These are phyloP conservation scores for Trichoderma sp. DNA, from an alignment of 2,329 filamentous ascomycete species.

Conservation along the genomic window DNA sequence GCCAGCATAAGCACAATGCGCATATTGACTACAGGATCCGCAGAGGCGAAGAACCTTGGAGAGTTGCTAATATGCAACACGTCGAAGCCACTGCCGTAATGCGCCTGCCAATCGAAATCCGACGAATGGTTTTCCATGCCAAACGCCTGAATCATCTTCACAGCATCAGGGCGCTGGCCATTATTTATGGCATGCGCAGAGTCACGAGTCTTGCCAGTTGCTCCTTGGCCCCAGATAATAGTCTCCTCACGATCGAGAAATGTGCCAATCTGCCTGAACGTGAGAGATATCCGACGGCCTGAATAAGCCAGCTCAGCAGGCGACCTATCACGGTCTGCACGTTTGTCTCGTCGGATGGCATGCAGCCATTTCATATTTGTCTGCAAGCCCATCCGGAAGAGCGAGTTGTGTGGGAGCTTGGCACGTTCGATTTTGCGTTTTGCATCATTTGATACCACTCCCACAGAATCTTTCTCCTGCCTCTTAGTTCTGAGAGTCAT, in stretches of 20 bases:
- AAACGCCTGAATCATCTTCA: constrained; percentile 75
- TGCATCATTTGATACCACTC: constrained; percentile 26
- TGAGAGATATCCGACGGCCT: constrained; percentile 84
- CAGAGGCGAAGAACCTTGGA: constrained; percentile 53
- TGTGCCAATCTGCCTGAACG: constrained; percentile 86
- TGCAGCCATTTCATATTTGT: constrained; percentile 92
- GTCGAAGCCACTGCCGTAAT: constrained; percentile 82
- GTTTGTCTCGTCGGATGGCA: constrained; percentile 86
- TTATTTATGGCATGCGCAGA: constrained; percentile 67
- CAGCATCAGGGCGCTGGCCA: constrained; percentile 65
- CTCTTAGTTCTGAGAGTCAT: constrained; percentile 90
- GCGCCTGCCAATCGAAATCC: constrained; percentile 71
- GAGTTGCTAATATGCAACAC: constrained; percentile 67
- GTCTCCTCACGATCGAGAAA: constrained; percentile 67
- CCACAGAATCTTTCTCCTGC: constrained; percentile 43
- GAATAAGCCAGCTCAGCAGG: constrained; percentile 68
- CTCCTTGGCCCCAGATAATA: constrained; percentile 90
- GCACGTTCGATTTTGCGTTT: constrained; percentile 66
- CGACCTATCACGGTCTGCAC: constrained; percentile 66
- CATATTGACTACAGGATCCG: constrained; percentile 50
- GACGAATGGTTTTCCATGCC: constrained; percentile 77
- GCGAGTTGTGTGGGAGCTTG: constrained; percentile 81
- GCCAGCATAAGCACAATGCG: constrained; percentile 53
- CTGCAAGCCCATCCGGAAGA: constrained; percentile 76
- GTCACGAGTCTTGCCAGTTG: constrained; percentile 64